phyloP scores from a whole-genome alignment of 2,329 filamentous ascomycete genomes.

The Stagonosporopsis rhizophila region DNA sequence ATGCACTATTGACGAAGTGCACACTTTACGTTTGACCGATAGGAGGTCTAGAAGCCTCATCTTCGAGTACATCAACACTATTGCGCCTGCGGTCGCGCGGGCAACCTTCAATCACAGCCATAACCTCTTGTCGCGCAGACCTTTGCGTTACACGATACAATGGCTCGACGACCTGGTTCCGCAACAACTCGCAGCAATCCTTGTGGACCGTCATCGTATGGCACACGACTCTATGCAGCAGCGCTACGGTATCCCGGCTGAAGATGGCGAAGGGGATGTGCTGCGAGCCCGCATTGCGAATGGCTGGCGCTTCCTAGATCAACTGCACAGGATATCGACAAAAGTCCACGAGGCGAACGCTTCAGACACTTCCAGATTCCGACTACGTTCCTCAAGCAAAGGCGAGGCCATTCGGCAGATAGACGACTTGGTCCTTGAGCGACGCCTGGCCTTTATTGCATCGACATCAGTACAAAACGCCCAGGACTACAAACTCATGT shows the following conservation, averaged over 20 bases:
- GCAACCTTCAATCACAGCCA: slow-evolving; percentile 34
- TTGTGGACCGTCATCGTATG: slow-evolving; percentile 40
- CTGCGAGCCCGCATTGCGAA: slow-evolving; percentile 37
- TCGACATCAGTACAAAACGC: slow-evolving; percentile 26
- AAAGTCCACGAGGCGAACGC: slow-evolving; percentile 23
- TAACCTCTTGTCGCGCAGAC: slow-evolving; percentile 20
- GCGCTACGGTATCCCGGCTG: slow-evolving; percentile 39
- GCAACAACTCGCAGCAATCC: slow-evolving; percentile 37
- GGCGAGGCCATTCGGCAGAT: slow-evolving; percentile 24
- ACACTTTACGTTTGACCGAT: slow-evolving; percentile 30
- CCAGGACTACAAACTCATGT: slow-evolving; percentile 42
- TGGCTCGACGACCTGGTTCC: slow-evolving; percentile 41
- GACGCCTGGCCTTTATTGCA: slow-evolving; percentile 32
- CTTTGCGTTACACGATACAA: slow-evolving; percentile 18
- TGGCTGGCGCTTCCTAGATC: slow-evolving; percentile 38
- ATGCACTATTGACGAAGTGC: slow-evolving; percentile 40
- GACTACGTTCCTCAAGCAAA: slow-evolving; percentile 26
- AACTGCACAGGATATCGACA: slow-evolving; percentile 35
- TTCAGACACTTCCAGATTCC: slow-evolving; percentile 15
- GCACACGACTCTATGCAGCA: slow-evolving; percentile 25
- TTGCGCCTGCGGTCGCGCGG: slow-evolving; percentile 37
- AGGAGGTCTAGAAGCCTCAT: slow-evolving; percentile 33
- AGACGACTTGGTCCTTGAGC: slow-evolving; percentile 31
- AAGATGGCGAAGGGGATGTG: slow-evolving; percentile 39
- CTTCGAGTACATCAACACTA: slow-evolving; percentile 34